Evolutionary conservation across 176 grass and related monocot species (phyloP).

Genomic region (Stipa capillata): DNA sequence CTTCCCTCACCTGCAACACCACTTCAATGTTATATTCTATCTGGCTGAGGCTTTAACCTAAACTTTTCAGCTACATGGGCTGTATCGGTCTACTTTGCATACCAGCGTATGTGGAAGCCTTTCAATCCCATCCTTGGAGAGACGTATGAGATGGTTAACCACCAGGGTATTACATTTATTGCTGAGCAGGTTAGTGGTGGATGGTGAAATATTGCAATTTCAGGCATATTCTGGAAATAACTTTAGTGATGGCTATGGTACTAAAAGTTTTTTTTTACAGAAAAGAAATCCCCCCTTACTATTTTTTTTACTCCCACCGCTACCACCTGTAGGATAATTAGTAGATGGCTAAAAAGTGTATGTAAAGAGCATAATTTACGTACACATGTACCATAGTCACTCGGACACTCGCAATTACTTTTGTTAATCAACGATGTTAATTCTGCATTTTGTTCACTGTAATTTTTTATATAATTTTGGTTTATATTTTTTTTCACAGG

Average conservation of each 20-base stretch:
- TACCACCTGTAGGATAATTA: too few relatives aligned
- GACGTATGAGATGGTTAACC: constrained; percentile 90
- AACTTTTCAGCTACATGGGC: constrained; percentile 85
- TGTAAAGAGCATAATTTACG: neutral
- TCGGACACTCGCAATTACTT: constrained; percentile 1
- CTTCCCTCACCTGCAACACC: neutral
- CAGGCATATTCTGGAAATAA: neutral
- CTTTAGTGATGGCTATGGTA: neutral
- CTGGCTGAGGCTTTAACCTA: constrained; percentile 13
- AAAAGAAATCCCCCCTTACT: neutral
- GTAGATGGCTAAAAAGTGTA: too few relatives aligned
- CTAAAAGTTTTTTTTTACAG: neutral
- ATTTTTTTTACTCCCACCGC: neutral
- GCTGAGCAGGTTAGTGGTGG: constrained; percentile 67
- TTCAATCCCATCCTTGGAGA: constrained; percentile 98
- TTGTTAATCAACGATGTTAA: neutral
- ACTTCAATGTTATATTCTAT: neutral
- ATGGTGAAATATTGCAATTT: neutral
- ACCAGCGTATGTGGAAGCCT: constrained; percentile 89
- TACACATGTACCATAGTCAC: neutral
- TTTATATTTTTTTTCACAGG: constrained; percentile 33
- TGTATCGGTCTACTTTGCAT: constrained; percentile 71
- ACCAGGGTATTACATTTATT: constrained; percentile 76
- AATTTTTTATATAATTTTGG: too few relatives aligned
- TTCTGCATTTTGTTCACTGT: constrained; percentile 3